Evolutionary conservation across 1,284 basidiomycete genomes (phyloP).

Genomic region (Boletus semigastroideus): DNA sequence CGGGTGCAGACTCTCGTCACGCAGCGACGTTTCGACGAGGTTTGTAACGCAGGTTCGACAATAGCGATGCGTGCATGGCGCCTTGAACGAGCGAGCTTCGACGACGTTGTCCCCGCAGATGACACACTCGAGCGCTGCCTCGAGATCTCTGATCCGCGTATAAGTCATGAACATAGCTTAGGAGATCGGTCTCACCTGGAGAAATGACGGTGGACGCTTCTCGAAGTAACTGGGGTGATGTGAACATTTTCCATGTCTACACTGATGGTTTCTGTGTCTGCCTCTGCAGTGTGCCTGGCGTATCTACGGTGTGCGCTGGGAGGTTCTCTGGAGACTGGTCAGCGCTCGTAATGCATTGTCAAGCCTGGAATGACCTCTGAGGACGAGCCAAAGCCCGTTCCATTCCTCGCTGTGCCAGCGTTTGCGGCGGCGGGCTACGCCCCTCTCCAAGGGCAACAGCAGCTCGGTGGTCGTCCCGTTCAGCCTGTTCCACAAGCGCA

Average conservation of each 20-base stretch:
- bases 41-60: slow-evolving; percentile 36
- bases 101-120: slow-evolving; percentile 22
- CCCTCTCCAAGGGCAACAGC: slow-evolving; percentile 21
- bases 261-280: not conserved
- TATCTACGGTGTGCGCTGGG: not conserved
- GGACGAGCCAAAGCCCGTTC: not conserved
- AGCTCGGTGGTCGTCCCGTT: slow-evolving; percentile 22
- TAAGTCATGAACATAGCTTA: not conserved
- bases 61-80: slow-evolving; percentile 40
- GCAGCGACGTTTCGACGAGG: slow-evolving; percentile 37
- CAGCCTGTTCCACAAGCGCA: slow-evolving; percentile 14
- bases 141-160: not conserved
- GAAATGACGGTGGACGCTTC: not conserved
- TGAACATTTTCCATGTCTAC: slow-evolving; percentile 1
- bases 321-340: slow-evolving; percentile 9
- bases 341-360: not conserved
- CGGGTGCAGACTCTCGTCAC: slow-evolving; percentile 43
- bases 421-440: slow-evolving; percentile 16
- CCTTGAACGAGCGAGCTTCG: slow-evolving; percentile 15
- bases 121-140: slow-evolving; percentile 16
- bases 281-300: not conserved
- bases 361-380: slow-evolving; percentile 7
- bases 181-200: slow-evolving; percentile 10
- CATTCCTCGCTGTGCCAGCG: slow-evolving; percentile 26
- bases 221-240: not conserved